phyloP scores from a whole-genome alignment of 1,284 basidiomycete genomes.

The Sanguinoderma infundibulare region DNA sequence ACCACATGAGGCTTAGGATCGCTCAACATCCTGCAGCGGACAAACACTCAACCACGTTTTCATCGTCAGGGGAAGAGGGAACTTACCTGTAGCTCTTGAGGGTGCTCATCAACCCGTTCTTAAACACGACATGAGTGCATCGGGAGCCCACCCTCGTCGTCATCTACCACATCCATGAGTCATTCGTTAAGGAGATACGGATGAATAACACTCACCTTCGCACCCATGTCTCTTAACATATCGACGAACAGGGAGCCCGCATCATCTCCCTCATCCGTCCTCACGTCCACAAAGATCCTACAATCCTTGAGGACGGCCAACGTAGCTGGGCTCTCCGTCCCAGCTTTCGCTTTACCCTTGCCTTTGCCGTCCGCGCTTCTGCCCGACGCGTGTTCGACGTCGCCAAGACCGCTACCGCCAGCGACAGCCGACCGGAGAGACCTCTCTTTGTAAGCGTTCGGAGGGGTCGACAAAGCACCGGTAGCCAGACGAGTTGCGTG shows the following conservation, averaged over 20 bases:
- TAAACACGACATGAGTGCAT: constrained; percentile 91
- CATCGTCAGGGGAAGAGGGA: not conserved
- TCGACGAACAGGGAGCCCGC: constrained; percentile 84
- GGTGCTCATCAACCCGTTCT: constrained; percentile 84
- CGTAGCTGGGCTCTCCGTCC: constrained; percentile 42
- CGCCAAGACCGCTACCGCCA: not conserved
- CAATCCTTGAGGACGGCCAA: constrained; percentile 71
- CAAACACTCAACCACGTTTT: not conserved
- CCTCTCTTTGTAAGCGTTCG: constrained; percentile 13
- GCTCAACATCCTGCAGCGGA: constrained; percentile 50
- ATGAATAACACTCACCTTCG: constrained; percentile 61
- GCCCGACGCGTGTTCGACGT: not conserved
- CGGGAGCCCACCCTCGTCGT: constrained; percentile 70
- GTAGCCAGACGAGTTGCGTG: constrained; percentile 24
- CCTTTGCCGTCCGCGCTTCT: constrained; percentile 13
- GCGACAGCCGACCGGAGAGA: constrained; percentile 1
- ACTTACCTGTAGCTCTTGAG: constrained; percentile 70
- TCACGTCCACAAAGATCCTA: constrained; percentile 88
- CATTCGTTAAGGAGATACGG: not conserved
- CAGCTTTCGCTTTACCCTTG: constrained; percentile 37
- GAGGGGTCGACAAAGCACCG: constrained; percentile 22
- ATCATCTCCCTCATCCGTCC: constrained; percentile 86
- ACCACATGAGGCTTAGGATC: constrained; percentile 81
- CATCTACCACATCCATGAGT: constrained; percentile 45
- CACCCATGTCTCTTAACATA: constrained; percentile 83